Conservation (phyloP, 192 early-diverging fungal species). For the Coemansia nantahalensis region DNA sequence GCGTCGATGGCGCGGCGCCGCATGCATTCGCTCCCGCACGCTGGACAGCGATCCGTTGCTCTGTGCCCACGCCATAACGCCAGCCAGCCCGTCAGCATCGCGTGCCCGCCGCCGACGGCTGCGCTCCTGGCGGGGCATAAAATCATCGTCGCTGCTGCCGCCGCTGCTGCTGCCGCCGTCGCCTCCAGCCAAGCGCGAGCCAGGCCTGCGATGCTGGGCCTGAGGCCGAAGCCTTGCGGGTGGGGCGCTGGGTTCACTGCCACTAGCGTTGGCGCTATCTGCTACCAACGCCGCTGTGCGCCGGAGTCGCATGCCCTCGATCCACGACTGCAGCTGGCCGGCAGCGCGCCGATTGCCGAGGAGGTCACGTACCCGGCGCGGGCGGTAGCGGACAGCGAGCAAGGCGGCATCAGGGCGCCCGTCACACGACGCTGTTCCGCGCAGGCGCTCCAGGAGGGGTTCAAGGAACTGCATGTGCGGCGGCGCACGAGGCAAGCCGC, state of each 20-base stretch:
- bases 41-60: conserved; percentile 33
- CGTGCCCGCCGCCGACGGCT: not conserved
- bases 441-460: conserved; percentile 24
- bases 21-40: conserved; percentile 20
- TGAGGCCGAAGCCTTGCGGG: no score
- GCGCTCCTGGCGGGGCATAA: conserved; percentile 14
- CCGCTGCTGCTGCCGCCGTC: no score
- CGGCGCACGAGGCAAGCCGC: conserved; percentile 6
- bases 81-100: conserved; percentile 15
- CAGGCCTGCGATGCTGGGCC: no score
- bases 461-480: conserved; percentile 25
- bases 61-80: conserved; percentile 34
- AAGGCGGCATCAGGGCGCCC: conserved; percentile 10
- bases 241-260: no score
- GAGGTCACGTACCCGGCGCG: conserved; percentile 27
- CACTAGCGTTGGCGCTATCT: conserved; percentile 8
- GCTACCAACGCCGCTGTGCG: conserved; percentile 9
- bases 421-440: not conserved
- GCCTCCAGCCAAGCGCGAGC: no score
- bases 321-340: conserved; percentile 39
- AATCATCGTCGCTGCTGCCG: conserved; percentile 40
- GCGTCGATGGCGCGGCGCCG: conserved; percentile 10
- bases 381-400: conserved; percentile 33
- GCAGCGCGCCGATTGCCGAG: conserved; percentile 32
- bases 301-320: conserved; percentile 43